These are phyloP conservation scores for Lobosporangium transversale DNA, from an alignment of 192 early-diverging fungal species.

Conservation along the genomic window DNA sequence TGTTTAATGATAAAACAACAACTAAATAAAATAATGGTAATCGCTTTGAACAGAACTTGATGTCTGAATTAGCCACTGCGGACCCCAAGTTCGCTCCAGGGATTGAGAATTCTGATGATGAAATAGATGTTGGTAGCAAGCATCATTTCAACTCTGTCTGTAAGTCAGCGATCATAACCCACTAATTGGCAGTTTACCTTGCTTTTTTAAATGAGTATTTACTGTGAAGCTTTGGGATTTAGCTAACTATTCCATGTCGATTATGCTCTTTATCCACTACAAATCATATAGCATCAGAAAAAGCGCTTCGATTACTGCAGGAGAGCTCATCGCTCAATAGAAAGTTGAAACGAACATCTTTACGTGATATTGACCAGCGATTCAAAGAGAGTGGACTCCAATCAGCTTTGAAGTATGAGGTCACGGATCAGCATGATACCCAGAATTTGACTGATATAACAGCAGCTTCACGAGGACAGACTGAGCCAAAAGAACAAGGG, in stretches of 20 bases:
- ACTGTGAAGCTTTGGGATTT: too few species aligned
- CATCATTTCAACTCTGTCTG: neutral
- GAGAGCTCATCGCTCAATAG: constrained; percentile 30
- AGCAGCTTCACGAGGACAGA: neutral
- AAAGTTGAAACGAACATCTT: constrained; percentile 36
- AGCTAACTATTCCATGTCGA: neutral
- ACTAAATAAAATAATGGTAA: neutral
- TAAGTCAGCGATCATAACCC: too few species aligned
- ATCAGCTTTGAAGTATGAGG: constrained; percentile 1
- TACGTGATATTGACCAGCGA: constrained; percentile 32
- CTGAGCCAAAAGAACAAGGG: too few species aligned
- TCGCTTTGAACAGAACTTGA: constrained; percentile 14
- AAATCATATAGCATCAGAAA: constrained; percentile 12
- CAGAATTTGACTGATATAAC: constrained; percentile 1
- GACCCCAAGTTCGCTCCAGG: constrained; percentile 29
- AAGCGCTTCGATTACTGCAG: constrained; percentile 24
- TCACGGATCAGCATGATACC: constrained; percentile 32
- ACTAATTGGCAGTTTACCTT: too few species aligned
- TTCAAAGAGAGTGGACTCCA: constrained; percentile 27
- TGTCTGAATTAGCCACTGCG: constrained; percentile 30
- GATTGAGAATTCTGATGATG: constrained; percentile 9
- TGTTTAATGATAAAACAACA: neutral
- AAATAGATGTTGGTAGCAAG: neutral
- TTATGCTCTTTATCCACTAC: neutral
- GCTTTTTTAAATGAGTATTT: too few species aligned